phyloP scores from a whole-genome alignment of 1,139 yeast genomes.

The Diutina sp. region DNA sequence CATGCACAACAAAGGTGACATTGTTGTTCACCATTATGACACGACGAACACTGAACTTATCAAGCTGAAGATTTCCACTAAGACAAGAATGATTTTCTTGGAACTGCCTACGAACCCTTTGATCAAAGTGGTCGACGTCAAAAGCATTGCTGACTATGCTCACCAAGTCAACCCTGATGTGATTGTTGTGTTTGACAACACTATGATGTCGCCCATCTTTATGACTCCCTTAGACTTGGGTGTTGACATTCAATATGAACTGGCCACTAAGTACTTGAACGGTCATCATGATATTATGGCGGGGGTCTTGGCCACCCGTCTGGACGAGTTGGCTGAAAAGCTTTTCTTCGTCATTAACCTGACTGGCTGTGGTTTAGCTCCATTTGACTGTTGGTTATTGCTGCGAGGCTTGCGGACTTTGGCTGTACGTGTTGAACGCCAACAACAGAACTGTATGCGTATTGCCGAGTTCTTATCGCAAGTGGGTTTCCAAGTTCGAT shows the following conservation, averaged over 20 bases:
- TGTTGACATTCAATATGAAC: conserved; percentile 83
- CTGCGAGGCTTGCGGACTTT: conserved; percentile 80
- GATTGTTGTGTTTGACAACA: conserved; percentile 79
- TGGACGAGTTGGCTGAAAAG: conserved; percentile 49
- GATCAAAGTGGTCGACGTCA: conserved; percentile 75
- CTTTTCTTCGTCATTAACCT: conserved; percentile 73
- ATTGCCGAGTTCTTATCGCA: conserved; percentile 62
- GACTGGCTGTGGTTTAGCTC: conserved; percentile 83
- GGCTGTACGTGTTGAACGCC: conserved; percentile 75
- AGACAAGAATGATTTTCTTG: conserved; percentile 63
- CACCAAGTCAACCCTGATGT: conserved; percentile 57
- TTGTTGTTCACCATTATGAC: conserved; percentile 66
- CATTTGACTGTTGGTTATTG: conserved; percentile 84
- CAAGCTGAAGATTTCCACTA: conserved; percentile 33
- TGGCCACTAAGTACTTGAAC: conserved; percentile 82
- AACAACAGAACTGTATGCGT: conserved; percentile 64
- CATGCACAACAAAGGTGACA: conserved; percentile 51
- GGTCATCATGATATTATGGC: conserved; percentile 98
- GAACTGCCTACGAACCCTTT: conserved; percentile 91
- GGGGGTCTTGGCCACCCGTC: conserved; percentile 69
- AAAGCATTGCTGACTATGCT: conserved; percentile 49
- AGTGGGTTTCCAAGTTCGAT: conserved; percentile 59
- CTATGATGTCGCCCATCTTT: conserved; percentile 88
- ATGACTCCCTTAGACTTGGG: conserved; percentile 80
- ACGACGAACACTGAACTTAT: conserved; percentile 61